Conservation (phyloP, 345 rosid genomes). For the Chamaenerion angustifolium region DNA sequence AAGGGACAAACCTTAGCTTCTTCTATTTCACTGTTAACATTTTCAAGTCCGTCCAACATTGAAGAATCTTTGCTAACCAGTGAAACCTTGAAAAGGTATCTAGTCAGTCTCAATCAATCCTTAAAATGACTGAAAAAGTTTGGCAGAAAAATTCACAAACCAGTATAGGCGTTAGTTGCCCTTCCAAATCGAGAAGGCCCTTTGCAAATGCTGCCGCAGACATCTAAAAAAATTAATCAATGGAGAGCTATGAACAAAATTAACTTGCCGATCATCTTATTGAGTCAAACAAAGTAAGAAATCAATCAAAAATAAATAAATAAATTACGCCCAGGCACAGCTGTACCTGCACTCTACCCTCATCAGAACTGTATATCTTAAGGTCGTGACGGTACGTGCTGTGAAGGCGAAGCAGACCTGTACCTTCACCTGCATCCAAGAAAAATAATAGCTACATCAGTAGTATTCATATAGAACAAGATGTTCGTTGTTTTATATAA, state of each 20-base stretch:
- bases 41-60: slow-evolving; percentile 98
- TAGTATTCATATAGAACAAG: not conserved
- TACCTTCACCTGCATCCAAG: slow-evolving; percentile 64
- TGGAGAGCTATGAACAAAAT: not conserved
- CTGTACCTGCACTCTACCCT: slow-evolving; percentile 96
- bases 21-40: slow-evolving; percentile 86
- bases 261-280: too few relatives aligned
- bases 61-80: slow-evolving; percentile 99
- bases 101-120: slow-evolving; percentile 9
- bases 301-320: not conserved
- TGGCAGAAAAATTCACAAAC: slow-evolving; percentile 27
- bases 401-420: slow-evolving; percentile 94
- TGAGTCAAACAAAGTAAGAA: too few relatives aligned
- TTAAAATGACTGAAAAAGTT: slow-evolving; percentile 6
- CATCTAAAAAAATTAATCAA: slow-evolving; percentile 41
- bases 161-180: slow-evolving; percentile 95
- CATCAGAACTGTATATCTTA: slow-evolving; percentile 98
- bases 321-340: not conserved
- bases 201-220: slow-evolving; percentile 99
- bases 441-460: slow-evolving; percentile 1
- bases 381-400: slow-evolving; percentile 98
- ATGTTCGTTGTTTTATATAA: too few relatives aligned
- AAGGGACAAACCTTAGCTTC: slow-evolving; percentile 76
- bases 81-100: slow-evolving; percentile 51
- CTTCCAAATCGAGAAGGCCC: slow-evolving; percentile 98